Evolutionary conservation across 352 stramenopile species (phyloP).

Genomic region (Stephanocyclus meneghinianus): DNA sequence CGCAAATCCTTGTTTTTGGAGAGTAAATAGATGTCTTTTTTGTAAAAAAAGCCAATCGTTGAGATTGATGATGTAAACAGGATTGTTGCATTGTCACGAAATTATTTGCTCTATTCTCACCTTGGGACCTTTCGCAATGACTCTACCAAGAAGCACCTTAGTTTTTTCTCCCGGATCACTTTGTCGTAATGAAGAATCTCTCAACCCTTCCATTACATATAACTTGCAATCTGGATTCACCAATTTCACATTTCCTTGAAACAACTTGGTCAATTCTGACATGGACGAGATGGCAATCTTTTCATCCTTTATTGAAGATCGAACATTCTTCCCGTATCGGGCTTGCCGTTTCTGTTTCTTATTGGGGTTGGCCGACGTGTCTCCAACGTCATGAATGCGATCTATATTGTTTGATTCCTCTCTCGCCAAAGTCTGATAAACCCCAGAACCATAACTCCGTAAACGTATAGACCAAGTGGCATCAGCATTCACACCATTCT

Average conservation of each 20-base stretch:
- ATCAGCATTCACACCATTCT: slow-evolving; percentile 46
- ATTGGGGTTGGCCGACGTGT: neutral
- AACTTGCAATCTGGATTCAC: slow-evolving; percentile 67
- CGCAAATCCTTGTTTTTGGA: slow-evolving; percentile 75
- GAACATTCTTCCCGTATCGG: slow-evolving; percentile 62
- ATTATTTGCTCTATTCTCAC: slow-evolving; percentile 25
- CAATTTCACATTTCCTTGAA: slow-evolving; percentile 69
- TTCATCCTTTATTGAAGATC: slow-evolving; percentile 66
- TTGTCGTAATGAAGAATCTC: neutral
- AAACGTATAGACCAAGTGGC: slow-evolving; percentile 73
- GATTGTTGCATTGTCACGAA: neutral
- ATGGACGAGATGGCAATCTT: slow-evolving; percentile 56
- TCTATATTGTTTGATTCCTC: neutral
- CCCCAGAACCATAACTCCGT: slow-evolving; percentile 48
- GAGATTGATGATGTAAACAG: neutral
- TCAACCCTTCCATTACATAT: slow-evolving; percentile 76
- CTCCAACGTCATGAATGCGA: neutral
- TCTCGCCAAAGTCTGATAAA: neutral
- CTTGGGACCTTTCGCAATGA: slow-evolving; percentile 60
- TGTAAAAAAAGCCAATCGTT: neutral
- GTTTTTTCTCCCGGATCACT: neutral
- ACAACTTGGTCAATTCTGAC: slow-evolving; percentile 58
- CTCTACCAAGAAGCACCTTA: slow-evolving; percentile 56
- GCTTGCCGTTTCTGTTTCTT: slow-evolving; percentile 11
- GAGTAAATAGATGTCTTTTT: slow-evolving; percentile 58